A percentile compares a stretch with the other conserved stretches of the same genome.
phyloP scores from a whole-genome alignment of 2,329 filamentous ascomycete species.

The Mariannaea elegans region DNA sequence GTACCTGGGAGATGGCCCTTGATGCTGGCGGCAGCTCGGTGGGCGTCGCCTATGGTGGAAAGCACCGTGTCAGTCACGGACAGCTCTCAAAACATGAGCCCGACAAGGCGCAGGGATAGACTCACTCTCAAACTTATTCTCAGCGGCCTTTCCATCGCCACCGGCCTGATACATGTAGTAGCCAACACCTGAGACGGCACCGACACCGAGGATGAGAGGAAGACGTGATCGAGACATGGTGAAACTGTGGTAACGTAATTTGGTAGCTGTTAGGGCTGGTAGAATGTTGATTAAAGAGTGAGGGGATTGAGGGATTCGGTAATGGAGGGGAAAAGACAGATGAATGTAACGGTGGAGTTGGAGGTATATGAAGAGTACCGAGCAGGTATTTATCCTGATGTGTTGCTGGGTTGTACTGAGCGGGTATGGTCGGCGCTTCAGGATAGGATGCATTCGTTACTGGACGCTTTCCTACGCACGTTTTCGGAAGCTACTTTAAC shows the following conservation, averaged over 20 bases:
- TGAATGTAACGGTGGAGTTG: slow-evolving; percentile 6
- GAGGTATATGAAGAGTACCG: slow-evolving; percentile 9
- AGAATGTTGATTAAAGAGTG: neutral
- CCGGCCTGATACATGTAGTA: slow-evolving; percentile 95
- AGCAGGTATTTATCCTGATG: slow-evolving; percentile 21
- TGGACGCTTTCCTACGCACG: neutral
- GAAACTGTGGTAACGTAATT: slow-evolving; percentile 4
- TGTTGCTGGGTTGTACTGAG: slow-evolving; percentile 10
- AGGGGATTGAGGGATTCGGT: neutral
- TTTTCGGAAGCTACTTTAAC: neutral
- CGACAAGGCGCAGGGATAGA: neutral
- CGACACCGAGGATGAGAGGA: slow-evolving; percentile 65
- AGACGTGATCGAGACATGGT: slow-evolving; percentile 55
- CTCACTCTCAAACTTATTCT: slow-evolving; percentile 87
- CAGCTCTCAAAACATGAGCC: neutral
- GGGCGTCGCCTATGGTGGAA: slow-evolving; percentile 72
- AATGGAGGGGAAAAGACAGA: slow-evolving; percentile 6
- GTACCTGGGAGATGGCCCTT: slow-evolving; percentile 72
- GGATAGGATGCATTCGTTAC: neutral
- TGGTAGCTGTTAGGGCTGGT: neutral
- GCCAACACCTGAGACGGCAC: slow-evolving; percentile 73
- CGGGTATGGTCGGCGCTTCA: slow-evolving; percentile 5
- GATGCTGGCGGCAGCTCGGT: slow-evolving; percentile 72
- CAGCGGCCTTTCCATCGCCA: slow-evolving; percentile 81
- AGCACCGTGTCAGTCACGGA: slow-evolving; percentile 23